These are phyloP conservation scores for Stemphylium vesicarium DNA, from an alignment of 2,329 filamentous ascomycete species.

Conservation along the genomic window DNA sequence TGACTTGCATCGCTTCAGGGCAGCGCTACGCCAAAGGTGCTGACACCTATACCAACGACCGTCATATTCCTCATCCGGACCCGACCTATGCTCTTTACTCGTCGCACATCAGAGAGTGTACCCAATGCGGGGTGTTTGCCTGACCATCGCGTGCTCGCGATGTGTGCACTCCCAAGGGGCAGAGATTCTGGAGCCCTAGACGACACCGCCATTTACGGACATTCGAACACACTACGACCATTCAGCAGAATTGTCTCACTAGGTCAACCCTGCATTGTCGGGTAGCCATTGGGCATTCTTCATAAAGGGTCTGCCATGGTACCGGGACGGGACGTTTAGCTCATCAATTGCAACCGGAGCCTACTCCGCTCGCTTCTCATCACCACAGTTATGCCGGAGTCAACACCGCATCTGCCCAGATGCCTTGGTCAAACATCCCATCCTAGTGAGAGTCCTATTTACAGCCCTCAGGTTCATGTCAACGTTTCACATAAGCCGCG, in stretches of 20 bases:
- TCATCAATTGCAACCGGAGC: constrained; percentile 3
- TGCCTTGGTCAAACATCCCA: not conserved
- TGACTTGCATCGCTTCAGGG: constrained; percentile 2
- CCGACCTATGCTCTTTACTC: not conserved
- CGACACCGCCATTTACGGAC: not conserved
- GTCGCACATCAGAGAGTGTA: not conserved
- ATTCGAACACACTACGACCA: not conserved
- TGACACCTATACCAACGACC: constrained; percentile 5
- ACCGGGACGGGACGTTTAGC: constrained; percentile 3
- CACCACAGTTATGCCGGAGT: not conserved
- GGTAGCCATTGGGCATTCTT: constrained; percentile 7
- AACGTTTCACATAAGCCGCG: not conserved
- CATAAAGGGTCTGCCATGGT: constrained; percentile 2
- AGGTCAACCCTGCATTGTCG: constrained; percentile 8
- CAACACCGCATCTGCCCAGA: not conserved
- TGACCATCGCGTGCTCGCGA: not conserved
- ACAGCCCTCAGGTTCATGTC: not conserved
- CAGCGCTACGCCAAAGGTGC: not conserved
- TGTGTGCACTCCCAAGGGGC: not conserved
- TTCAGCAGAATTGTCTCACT: not conserved
- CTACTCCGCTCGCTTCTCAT: constrained; percentile 2
- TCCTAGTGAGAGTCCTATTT: not conserved
- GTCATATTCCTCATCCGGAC: not conserved
- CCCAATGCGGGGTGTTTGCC: not conserved
- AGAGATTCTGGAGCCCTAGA: not conserved